Conservation (phyloP, 305 asterid species). For the Fraxinus ornus region DNA sequence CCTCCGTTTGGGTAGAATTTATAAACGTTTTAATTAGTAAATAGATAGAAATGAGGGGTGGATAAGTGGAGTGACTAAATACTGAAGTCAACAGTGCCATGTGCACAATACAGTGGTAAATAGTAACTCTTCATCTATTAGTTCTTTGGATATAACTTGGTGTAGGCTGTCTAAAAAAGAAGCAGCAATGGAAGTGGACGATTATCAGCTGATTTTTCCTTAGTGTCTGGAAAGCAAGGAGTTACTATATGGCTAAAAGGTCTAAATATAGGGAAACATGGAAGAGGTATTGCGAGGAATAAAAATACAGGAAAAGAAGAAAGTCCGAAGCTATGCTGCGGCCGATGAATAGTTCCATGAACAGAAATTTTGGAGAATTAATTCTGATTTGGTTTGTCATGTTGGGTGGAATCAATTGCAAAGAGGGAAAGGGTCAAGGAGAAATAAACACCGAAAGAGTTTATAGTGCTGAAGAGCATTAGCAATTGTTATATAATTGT, state of each 20-base stretch:
- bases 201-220: neutral
- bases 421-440: neutral
- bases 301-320: neutral
- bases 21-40: neutral
- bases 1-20: neutral
- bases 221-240: neutral
- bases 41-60: neutral
- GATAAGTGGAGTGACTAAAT: neutral
- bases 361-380: neutral
- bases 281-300: neutral
- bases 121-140: neutral
- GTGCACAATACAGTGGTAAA: neutral
- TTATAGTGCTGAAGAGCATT: neutral
- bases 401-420: neutral
- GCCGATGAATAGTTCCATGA: neutral
- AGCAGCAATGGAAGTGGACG: neutral
- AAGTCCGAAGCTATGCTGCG: neutral
- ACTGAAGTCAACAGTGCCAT: neutral
- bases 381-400: neutral
- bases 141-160: neutral
- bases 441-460: neutral
- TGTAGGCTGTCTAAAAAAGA: neutral
- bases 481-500: neutral
- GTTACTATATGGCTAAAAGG: neutral
- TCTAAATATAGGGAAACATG: neutral